A percentile compares a stretch with the other conserved stretches of the same genome.
Evolutionary conservation across 805 yeast species (phyloP).

Genomic region (Pichia paraexigua): DNA sequence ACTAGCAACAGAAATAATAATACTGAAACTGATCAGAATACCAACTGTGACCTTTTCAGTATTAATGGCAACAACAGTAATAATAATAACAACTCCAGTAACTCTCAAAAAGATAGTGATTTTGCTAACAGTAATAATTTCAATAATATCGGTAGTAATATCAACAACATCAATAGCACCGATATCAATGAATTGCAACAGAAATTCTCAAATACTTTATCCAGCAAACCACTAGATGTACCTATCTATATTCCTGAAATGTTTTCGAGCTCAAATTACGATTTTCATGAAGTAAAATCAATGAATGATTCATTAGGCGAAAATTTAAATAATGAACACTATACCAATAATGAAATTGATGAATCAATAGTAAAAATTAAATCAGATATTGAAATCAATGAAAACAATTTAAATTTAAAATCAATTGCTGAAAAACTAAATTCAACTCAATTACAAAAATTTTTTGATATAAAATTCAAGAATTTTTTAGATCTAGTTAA

Average conservation of each 20-base stretch:
- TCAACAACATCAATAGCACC: not conserved
- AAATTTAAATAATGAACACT: not conserved
- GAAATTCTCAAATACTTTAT: not conserved
- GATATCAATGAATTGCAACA: not conserved
- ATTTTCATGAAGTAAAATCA: not conserved
- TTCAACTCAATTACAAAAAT: constrained; percentile 3
- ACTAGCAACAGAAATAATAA: too few species aligned
- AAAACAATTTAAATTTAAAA: not conserved
- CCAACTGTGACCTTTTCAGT: too few species aligned
- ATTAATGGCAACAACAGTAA: too few species aligned
- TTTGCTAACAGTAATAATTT: not conserved
- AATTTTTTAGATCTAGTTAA: not conserved
- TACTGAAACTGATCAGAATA: too few species aligned
- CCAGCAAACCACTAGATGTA: not conserved
- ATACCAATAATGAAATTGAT: not conserved
- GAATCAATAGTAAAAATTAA: not conserved
- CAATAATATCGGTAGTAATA: too few species aligned
- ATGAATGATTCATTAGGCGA: not conserved
- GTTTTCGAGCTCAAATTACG: not conserved
- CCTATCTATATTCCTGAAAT: not conserved
- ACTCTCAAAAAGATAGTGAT: not conserved
- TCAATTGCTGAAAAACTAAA: not conserved
- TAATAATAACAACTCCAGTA: too few species aligned
- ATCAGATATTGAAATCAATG: not conserved
- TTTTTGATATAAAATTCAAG: not conserved